These are phyloP conservation scores for Coemansia sp. DNA, from an alignment of 192 early-diverging fungal genomes.

Conservation along the genomic window DNA sequence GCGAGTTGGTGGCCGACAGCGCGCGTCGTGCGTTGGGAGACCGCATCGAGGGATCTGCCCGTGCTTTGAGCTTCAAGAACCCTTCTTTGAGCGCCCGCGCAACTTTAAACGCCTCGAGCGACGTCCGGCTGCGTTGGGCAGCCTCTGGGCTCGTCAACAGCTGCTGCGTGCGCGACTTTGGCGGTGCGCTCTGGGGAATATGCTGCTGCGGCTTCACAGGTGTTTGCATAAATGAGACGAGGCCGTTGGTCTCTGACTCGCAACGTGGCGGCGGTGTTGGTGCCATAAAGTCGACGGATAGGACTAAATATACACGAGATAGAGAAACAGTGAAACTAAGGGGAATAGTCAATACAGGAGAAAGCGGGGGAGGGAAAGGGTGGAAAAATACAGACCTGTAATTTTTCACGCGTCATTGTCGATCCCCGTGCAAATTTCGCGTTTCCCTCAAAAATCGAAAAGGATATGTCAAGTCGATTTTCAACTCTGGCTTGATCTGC, in stretches of 20 bases:
- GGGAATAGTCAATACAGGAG: not conserved
- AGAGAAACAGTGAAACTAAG: not conserved
- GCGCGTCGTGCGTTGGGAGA: slow-evolving; percentile 22
- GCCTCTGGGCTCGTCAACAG: slow-evolving; percentile 34
- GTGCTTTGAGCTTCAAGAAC: slow-evolving; percentile 37
- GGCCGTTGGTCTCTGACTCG: not conserved
- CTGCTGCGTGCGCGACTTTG: slow-evolving; percentile 15
- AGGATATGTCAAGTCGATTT: too few relatives aligned
- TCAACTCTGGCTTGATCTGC: not conserved
- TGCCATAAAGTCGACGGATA: not conserved
- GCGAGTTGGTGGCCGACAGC: slow-evolving; percentile 27
- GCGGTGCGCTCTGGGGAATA: slow-evolving; percentile 32
- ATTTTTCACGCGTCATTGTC: not conserved
- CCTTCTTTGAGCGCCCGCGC: slow-evolving; percentile 51
- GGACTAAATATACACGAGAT: not conserved
- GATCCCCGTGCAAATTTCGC: slow-evolving; percentile 6
- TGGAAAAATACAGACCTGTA: not conserved
- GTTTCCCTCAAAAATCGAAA: not conserved
- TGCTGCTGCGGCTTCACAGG: slow-evolving; percentile 3
- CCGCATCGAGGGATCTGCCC: slow-evolving; percentile 20
- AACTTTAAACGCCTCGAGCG: slow-evolving; percentile 38
- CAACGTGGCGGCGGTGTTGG: not conserved
- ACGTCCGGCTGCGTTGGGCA: slow-evolving; percentile 32
- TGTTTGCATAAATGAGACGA: not conserved
- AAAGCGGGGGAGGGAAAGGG: slow-evolving; percentile 6